A percentile compares a stretch with the other conserved stretches of the same genome.
phyloP scores from a whole-genome alignment of 345 rosid genomes.

The Kernera saxatilis region DNA sequence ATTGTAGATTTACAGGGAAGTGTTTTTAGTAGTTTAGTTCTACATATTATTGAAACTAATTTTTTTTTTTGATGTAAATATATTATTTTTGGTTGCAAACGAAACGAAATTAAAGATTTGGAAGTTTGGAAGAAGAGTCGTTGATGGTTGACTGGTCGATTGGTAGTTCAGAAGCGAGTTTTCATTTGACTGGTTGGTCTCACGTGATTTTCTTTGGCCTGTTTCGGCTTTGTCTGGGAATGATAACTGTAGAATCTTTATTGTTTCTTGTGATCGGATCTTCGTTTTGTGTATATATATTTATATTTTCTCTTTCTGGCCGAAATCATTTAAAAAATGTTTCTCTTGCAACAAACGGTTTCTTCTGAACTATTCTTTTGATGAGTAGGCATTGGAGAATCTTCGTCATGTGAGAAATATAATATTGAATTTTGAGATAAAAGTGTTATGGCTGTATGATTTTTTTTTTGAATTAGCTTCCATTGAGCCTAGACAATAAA shows the following conservation, averaged over 20 bases:
- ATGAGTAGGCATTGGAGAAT: background rate
- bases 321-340: background rate
- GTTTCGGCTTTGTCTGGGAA: background rate
- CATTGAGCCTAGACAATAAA: background rate
- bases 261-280: constrained; percentile 23
- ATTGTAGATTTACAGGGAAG: no score
- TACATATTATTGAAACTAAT: background rate
- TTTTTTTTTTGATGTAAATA: background rate
- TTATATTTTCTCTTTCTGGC: background rate
- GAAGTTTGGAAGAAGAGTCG: background rate
- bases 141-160: constrained; percentile 5
- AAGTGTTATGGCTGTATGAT: background rate
- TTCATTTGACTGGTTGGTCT: background rate
- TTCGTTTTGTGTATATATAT: background rate
- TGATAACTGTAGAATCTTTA: constrained; percentile 4
- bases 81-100: background rate
- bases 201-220: constrained; percentile 20
- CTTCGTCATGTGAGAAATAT: background rate
- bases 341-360: background rate
- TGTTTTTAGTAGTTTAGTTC: background rate
- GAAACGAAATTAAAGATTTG: background rate
- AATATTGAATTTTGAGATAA: background rate
- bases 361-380: background rate
- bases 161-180: background rate
- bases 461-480: background rate